phyloP scores from a whole-genome alignment of 2,329 filamentous ascomycete species.

The Curvularia sp. region DNA sequence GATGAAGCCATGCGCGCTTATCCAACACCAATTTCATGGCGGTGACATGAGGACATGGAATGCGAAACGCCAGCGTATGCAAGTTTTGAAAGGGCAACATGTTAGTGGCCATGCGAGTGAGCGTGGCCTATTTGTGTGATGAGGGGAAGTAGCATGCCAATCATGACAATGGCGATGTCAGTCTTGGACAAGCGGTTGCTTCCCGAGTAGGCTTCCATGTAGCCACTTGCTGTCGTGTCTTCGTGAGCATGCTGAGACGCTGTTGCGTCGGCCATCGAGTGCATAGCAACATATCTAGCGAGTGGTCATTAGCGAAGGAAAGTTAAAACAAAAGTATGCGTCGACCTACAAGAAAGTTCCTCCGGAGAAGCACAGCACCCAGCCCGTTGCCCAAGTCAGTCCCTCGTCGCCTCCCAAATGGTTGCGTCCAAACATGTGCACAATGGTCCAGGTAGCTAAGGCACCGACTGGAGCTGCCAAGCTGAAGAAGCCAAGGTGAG shows the following conservation, averaged over 20 bases:
- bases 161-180: conserved; percentile 69
- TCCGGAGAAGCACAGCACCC: conserved; percentile 91
- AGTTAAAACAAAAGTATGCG: conserved; percentile 21
- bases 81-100: neutral
- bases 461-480: conserved; percentile 88
- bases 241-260: conserved; percentile 36
- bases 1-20: neutral
- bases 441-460: conserved; percentile 79
- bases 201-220: conserved; percentile 61
- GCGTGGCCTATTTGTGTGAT: conserved; percentile 77
- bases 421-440: conserved; percentile 74
- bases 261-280: conserved; percentile 87
- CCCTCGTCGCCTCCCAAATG: conserved; percentile 64
- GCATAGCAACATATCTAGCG: conserved; percentile 92
- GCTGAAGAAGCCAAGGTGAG: conserved; percentile 89
- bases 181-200: conserved; percentile 59
- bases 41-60: neutral
- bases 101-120: conserved; percentile 59
- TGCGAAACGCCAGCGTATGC: conserved; percentile 23
- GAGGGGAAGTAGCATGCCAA: conserved; percentile 79
- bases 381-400: conserved; percentile 87
- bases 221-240: conserved; percentile 54
- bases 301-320: neutral
- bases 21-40: neutral
- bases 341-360: conserved; percentile 87